phyloP scores from a whole-genome alignment of 441 rosid genomes.

The Lepidium campestre region DNA sequence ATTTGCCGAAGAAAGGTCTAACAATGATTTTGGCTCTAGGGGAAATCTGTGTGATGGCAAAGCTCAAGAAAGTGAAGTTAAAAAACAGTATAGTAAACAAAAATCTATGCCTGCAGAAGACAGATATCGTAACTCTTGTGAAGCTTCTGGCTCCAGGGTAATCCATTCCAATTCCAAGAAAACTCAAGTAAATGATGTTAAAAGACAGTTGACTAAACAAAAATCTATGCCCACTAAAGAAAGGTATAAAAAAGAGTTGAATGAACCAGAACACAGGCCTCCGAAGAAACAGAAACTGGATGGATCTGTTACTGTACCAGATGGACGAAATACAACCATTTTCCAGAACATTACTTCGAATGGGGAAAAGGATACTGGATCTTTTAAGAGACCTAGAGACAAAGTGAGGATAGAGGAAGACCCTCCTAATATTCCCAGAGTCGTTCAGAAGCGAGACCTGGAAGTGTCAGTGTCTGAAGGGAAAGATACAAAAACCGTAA shows the following conservation, averaged over 20 bases:
- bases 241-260: slow-evolving; percentile 23
- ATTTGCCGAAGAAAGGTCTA: slow-evolving; percentile 16
- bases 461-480: slow-evolving; percentile 18
- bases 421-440: slow-evolving; percentile 28
- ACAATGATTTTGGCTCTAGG: slow-evolving; percentile 22
- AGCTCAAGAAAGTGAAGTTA: slow-evolving; percentile 19
- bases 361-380: slow-evolving; percentile 5
- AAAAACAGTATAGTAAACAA: slow-evolving; percentile 12
- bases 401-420: slow-evolving; percentile 28
- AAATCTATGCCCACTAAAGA: slow-evolving; percentile 28
- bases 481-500: slow-evolving; percentile 15
- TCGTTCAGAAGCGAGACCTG: slow-evolving; percentile 22
- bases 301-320: slow-evolving; percentile 17
- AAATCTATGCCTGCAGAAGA: slow-evolving; percentile 27
- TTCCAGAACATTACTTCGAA: slow-evolving; percentile 19
- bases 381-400: slow-evolving; percentile 23
- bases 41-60: slow-evolving; percentile 18
- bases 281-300: slow-evolving; percentile 46
- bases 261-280: slow-evolving; percentile 36
- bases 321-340: slow-evolving; percentile 27
- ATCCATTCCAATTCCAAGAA: slow-evolving; percentile 11
- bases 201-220: slow-evolving; percentile 18
- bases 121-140: slow-evolving; percentile 20
- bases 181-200: slow-evolving; percentile 12
- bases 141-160: slow-evolving; percentile 20